phyloP scores from a whole-genome alignment of 305 asterid species.

The Vinca major region DNA sequence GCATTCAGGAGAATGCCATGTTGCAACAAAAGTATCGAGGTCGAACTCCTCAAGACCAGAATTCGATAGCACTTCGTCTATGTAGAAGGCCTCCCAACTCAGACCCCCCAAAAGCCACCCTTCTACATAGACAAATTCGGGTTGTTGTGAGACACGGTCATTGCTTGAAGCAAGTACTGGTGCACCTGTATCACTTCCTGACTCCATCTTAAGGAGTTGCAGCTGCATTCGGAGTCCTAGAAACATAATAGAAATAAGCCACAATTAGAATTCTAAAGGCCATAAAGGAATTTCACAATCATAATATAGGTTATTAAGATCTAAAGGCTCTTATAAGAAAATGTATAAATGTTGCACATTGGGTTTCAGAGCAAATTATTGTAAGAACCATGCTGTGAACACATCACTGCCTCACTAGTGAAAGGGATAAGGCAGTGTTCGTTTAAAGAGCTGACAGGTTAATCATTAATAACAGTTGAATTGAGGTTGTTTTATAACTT shows the following conservation, averaged over 20 bases:
- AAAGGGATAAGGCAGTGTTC: too few species aligned
- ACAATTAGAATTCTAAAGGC: neutral
- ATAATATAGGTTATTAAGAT: neutral
- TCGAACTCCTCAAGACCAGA: constrained; percentile 53
- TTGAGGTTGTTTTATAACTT: constrained; percentile 9
- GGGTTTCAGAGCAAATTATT: too few species aligned
- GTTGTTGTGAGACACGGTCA: constrained; percentile 28
- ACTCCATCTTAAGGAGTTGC: constrained; percentile 80
- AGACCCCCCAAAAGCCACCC: constrained; percentile 19
- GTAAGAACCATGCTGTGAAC: neutral
- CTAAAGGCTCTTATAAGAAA: neutral
- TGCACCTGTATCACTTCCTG: constrained; percentile 36
- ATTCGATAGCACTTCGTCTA: constrained; percentile 36
- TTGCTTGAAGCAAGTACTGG: constrained; percentile 28
- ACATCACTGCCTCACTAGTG: too few species aligned
- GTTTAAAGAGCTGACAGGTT: neutral
- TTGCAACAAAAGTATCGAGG: constrained; percentile 25
- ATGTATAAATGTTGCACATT: neutral
- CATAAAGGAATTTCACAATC: neutral
- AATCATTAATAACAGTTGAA: neutral
- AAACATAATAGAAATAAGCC: constrained; percentile 6
- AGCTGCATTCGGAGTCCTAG: constrained; percentile 73
- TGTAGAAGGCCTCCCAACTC: constrained; percentile 52
- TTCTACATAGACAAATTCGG: constrained; percentile 27
- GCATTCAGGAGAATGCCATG: constrained; percentile 47